Evolutionary conservation across 768 basidiomycete species (phyloP).

Genomic region (Hericium coralloides): DNA sequence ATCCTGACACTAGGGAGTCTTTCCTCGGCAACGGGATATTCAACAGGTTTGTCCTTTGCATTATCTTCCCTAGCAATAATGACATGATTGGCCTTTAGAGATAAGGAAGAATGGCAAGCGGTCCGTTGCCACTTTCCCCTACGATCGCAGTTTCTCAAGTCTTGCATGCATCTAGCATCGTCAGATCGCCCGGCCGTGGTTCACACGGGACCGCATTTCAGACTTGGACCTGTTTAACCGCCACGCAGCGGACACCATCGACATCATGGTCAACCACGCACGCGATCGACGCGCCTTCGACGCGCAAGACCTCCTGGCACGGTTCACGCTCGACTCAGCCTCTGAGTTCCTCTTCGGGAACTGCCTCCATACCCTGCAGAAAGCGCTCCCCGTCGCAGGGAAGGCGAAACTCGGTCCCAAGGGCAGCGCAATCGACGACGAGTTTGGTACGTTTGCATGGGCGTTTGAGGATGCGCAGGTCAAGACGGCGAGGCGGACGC

Average conservation of each 20-base stretch:
- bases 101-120: constrained; percentile 50
- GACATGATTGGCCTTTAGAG: background rate
- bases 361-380: constrained; percentile 28
- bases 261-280: constrained; percentile 2
- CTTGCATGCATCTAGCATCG: constrained; percentile 22
- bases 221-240: constrained; percentile 24
- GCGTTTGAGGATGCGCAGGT: constrained; percentile 26
- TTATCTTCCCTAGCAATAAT: constrained; percentile 7
- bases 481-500: background rate
- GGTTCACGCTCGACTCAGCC: constrained; percentile 43
- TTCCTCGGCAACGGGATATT: constrained; percentile 75
- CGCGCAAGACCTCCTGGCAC: constrained; percentile 31
- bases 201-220: constrained; percentile 21
- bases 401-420: constrained; percentile 40
- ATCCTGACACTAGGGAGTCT: constrained; percentile 24
- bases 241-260: constrained; percentile 19
- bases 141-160: too few relatives aligned
- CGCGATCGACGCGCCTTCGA: constrained; percentile 30
- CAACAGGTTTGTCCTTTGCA: constrained; percentile 61
- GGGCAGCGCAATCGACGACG: constrained; percentile 49
- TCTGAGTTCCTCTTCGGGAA: constrained; percentile 42
- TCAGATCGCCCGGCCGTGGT: constrained; percentile 26
- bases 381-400: constrained; percentile 31
- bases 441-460: constrained; percentile 47
- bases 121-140: constrained; percentile 32